Evolutionary conservation across 2,329 filamentous ascomycete species (phyloP).

Genomic region (Botrytis galanthina): DNA sequence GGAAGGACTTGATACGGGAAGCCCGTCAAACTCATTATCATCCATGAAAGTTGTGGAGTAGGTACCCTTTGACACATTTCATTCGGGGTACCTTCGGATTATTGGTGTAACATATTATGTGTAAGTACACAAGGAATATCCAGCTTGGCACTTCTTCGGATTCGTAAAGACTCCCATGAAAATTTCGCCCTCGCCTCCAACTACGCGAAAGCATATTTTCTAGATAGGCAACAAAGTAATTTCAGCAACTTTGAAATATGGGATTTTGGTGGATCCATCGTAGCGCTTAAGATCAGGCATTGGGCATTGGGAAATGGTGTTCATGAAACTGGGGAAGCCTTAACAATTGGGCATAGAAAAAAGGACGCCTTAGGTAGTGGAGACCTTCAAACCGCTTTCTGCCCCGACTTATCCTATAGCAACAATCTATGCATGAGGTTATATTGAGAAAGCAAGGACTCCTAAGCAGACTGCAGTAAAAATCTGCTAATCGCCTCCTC

Average conservation of each 20-base stretch:
- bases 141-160: not conserved
- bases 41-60: not conserved
- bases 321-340: not conserved
- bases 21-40: not conserved
- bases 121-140: not conserved
- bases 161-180: not conserved
- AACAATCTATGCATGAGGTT: not conserved
- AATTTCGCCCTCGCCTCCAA: not conserved
- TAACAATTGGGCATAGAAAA: not conserved
- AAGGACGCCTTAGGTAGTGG: not conserved
- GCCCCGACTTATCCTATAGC: not conserved
- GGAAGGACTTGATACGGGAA: not conserved
- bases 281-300: not conserved
- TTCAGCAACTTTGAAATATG: not conserved
- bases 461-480: not conserved
- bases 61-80: not conserved
- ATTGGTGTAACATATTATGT: not conserved
- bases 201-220: not conserved
- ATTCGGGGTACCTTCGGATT: not conserved
- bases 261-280: not conserved
- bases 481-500: not conserved
- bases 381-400: not conserved
- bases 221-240: not conserved
- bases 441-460: not conserved
- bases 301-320: not conserved